Evolutionary conservation across 139 green algal genomes (phyloP), one percentile per base, ranked within the genome.

Genomic region (Edaphochlamys debaryana): DNA sequence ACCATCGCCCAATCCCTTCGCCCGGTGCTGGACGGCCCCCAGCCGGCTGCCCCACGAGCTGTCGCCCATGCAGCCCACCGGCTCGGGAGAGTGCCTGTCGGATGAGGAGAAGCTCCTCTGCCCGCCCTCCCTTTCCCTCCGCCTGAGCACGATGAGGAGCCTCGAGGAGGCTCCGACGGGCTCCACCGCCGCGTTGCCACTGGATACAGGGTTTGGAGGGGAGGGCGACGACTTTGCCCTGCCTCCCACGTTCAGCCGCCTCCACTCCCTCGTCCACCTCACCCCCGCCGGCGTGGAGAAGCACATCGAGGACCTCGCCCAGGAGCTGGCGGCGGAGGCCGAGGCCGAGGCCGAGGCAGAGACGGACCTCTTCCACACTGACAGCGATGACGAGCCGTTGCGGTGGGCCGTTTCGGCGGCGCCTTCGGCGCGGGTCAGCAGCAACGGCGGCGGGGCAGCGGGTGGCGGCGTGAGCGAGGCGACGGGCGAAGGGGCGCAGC

Each of bases 211-310:
- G 58, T 29, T 29, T 4, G 58, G 27, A 4, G 17, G n/a, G n/a
- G n/a, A n/a, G n/a, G n/a, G n/a, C n/a, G n/a, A n/a, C n/a, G n/a
- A n/a, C n/a, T n/a, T n/a, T n/a, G n/a, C 76, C 63, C n/a, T n/a
- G 32, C 73, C 42, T 63, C 76, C 54, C n/a, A 42, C 76, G 3
- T 6, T 81, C 17, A 81, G 40, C 52, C 30, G 71, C 40, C 38
- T 81, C 40, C 60, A 73, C 42, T 63, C 76, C 20, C 64, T 73
- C 2, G 42, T 52, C 27, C 63, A 82, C 60, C 48, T 82, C 45
- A 82, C 76, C 0, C 76, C 76, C 38, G 76, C 42, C 23, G 76
- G 76, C 62, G 66, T 82, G 76, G 63, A 82, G 62, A 63, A 82
- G 42, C 76, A 74, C 41, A 34, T 82, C 29, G 42, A 82, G 4